These are phyloP conservation scores for Phytophthora podocarpi DNA, from an alignment of 352 stramenopile species.

Conservation along the genomic window DNA sequence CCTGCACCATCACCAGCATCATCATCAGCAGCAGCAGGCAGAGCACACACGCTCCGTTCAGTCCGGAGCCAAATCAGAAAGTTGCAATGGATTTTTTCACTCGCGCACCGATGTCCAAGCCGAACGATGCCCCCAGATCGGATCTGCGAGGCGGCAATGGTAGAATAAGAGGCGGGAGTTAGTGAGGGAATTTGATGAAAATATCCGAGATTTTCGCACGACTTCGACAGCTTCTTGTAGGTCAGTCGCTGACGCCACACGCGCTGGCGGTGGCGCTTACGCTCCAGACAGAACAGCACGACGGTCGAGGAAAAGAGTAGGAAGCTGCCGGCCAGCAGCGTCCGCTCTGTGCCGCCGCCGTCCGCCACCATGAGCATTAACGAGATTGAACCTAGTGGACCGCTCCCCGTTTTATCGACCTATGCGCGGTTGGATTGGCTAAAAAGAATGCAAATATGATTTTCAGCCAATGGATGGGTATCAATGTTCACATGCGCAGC, in stretches of 20 bases:
- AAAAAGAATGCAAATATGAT: too few relatives aligned
- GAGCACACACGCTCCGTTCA: too few relatives aligned
- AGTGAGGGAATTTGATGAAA: too few relatives aligned
- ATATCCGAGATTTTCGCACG: conserved; percentile 31
- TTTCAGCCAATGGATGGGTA: conserved; percentile 8
- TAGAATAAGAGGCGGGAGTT: not conserved
- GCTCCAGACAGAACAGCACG: conserved; percentile 62
- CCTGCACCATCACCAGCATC: conserved; percentile 45
- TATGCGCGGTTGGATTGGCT: too few relatives aligned
- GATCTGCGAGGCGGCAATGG: conserved; percentile 48
- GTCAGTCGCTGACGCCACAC: conserved; percentile 76
- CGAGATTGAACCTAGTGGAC: conserved; percentile 15
- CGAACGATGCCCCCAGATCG: conserved; percentile 85
- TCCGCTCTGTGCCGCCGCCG: conserved; percentile 8
- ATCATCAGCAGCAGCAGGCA: not conserved
- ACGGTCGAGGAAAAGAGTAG: conserved; percentile 76
- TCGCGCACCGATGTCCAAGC: conserved; percentile 74
- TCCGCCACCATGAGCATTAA: not conserved
- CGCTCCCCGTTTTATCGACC: not conserved
- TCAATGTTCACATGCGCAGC: too few relatives aligned
- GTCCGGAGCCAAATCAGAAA: not conserved
- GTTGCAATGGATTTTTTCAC: not conserved
- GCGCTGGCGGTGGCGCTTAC: conserved; percentile 70
- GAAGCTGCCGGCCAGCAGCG: conserved; percentile 65
- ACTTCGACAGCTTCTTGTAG: conserved; percentile 89